phyloP scores from a whole-genome alignment of 2,329 filamentous ascomycete species.

The Lizonia empirigonia region DNA sequence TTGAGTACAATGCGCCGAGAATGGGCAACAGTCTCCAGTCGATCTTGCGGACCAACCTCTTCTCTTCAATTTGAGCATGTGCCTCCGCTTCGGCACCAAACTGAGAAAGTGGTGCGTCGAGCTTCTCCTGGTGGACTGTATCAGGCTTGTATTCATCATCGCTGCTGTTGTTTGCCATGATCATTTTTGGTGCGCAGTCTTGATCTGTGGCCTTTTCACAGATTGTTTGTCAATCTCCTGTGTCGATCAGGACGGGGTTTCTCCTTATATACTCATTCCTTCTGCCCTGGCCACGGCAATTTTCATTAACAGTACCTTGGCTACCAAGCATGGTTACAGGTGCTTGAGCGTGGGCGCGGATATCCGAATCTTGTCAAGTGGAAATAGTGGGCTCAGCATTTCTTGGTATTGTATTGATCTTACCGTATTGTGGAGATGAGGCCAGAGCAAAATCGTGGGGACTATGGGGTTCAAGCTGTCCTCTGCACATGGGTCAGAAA shows the following conservation, averaged over 20 bases:
- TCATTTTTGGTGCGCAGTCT: neutral
- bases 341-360: neutral
- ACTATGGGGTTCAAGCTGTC: conserved; percentile 9
- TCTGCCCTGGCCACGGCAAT: conserved; percentile 5
- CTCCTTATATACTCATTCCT: conserved; percentile 4
- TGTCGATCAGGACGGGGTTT: neutral
- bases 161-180: conserved; percentile 18
- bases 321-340: conserved; percentile 9
- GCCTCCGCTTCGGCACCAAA: conserved; percentile 9
- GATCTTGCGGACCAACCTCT: conserved; percentile 35
- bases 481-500: neutral
- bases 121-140: conserved; percentile 15
- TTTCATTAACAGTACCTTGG: conserved; percentile 5
- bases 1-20: conserved; percentile 47
- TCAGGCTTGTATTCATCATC: conserved; percentile 22
- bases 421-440: neutral
- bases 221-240: neutral
- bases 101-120: conserved; percentile 1
- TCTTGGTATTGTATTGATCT: conserved; percentile 2
- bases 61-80: conserved; percentile 25
- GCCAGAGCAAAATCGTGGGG: neutral
- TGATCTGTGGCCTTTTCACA: neutral
- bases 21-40: conserved; percentile 50
- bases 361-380: neutral
- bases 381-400: conserved; percentile 6